A percentile compares a stretch with the other conserved stretches of the same genome.
Conservation (phyloP, 805 yeast genomes). For the Wickerhamomyces mucosus region DNA sequence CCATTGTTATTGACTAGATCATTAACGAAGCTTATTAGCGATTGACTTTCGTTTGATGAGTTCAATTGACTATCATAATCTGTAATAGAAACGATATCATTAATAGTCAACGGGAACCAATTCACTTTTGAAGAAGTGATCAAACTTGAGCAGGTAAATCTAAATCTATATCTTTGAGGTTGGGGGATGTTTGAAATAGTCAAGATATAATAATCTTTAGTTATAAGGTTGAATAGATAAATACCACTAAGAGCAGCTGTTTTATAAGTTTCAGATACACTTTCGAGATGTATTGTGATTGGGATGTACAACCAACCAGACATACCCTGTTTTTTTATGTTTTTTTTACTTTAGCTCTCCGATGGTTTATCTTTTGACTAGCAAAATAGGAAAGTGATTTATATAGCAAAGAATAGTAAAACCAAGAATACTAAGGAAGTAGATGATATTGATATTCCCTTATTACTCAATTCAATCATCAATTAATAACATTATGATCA, state of each 20-base stretch:
- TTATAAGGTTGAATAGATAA: conserved; percentile 8
- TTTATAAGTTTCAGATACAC: background rate
- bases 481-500: too few species aligned
- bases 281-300: conserved; percentile 16
- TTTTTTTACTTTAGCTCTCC: too few species aligned
- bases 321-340: conserved; percentile 1
- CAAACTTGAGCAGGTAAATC: conserved; percentile 9
- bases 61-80: conserved; percentile 1
- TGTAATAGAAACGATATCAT: conserved; percentile 1
- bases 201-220: conserved; percentile 10
- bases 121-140: conserved; percentile 9
- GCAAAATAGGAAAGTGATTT: too few species aligned
- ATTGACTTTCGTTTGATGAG: background rate
- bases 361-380: too few species aligned
- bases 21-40: conserved; percentile 2
- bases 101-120: conserved; percentile 10
- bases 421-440: too few species aligned
- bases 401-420: too few species aligned
- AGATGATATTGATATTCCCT: too few species aligned
- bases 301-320: conserved; percentile 18
- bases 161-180: conserved; percentile 9
- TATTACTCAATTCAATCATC: too few species aligned
- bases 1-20: conserved; percentile 7
- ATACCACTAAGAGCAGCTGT: conserved; percentile 17
- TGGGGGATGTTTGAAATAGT: conserved; percentile 8